phyloP scores from a whole-genome alignment of 306 rosid genomes.

The cucumber (Cucumis sativus) region Cucumber_9930_V3 NC_026661.2:4061501-4062000 shows the following conservation, averaged over 20 bases:
- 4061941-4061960: neutral
- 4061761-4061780: constrained; percentile 22
- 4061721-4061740: neutral
- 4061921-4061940: constrained; percentile 52
- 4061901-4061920: constrained; percentile 57
- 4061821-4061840: constrained; percentile 56
- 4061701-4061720: neutral
- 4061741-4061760: neutral
- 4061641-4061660: neutral
- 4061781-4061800: constrained; percentile 63
- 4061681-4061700: neutral
- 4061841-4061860: constrained; percentile 36
- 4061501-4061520: constrained; percentile 43
- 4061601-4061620: constrained; percentile 43
- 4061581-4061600: constrained; percentile 37
- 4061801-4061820: constrained; percentile 52
- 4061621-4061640: constrained; percentile 73
- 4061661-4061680: neutral
- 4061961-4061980: neutral
- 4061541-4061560: constrained; percentile 75
- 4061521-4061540: constrained; percentile 42
- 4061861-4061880: constrained; percentile 38
- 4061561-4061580: constrained; percentile 61
- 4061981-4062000: neutral
- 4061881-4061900: constrained; percentile 43